Percentiles rank a stretch among this genome's conserved stretches.
Conservation (phyloP, 805 yeast genomes). For the Candida jianshihensis region DNA sequence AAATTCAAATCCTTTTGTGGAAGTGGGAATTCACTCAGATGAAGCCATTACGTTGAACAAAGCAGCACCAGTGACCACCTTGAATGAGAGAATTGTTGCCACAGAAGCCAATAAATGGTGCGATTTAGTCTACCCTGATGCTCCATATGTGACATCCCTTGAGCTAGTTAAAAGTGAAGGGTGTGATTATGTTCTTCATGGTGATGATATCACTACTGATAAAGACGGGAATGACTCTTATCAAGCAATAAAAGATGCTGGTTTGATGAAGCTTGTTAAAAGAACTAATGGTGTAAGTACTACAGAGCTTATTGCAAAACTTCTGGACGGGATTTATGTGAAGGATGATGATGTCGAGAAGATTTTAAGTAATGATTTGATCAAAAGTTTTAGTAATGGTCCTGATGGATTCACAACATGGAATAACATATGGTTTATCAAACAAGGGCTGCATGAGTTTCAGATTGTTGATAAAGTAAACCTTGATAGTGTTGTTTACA, state of each 20-base stretch:
- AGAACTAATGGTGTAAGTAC: slow-evolving; percentile 93
- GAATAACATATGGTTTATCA: slow-evolving; percentile 51
- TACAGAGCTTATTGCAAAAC: slow-evolving; percentile 88
- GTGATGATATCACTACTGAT: slow-evolving; percentile 96
- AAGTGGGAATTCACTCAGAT: slow-evolving; percentile 89
- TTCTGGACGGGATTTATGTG: slow-evolving; percentile 37
- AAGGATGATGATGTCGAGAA: slow-evolving; percentile 12
- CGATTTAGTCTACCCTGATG: slow-evolving; percentile 58
- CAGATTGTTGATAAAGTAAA: slow-evolving; percentile 12
- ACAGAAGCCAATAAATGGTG: slow-evolving; percentile 91
- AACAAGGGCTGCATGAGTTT: slow-evolving; percentile 22
- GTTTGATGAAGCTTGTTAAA: slow-evolving; percentile 85
- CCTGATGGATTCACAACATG: slow-evolving; percentile 45
- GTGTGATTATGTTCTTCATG: slow-evolving; percentile 94
- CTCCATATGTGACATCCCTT: slow-evolving; percentile 93
- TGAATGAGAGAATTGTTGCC: slow-evolving; percentile 74
- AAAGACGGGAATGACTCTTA: slow-evolving; percentile 94
- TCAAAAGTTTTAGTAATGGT: slow-evolving; percentile 53
- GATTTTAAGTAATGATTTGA: slow-evolving; percentile 5
- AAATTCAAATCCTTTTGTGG: slow-evolving; percentile 26
- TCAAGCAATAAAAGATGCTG: slow-evolving; percentile 71
- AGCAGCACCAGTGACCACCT: slow-evolving; percentile 90
- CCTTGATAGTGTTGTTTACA: slow-evolving; percentile 35
- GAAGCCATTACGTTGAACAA: slow-evolving; percentile 77
- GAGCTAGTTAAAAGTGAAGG: slow-evolving; percentile 57